Conservation (phyloP, 768 basidiomycete species). For the Holtermannia corniformis region DNA sequence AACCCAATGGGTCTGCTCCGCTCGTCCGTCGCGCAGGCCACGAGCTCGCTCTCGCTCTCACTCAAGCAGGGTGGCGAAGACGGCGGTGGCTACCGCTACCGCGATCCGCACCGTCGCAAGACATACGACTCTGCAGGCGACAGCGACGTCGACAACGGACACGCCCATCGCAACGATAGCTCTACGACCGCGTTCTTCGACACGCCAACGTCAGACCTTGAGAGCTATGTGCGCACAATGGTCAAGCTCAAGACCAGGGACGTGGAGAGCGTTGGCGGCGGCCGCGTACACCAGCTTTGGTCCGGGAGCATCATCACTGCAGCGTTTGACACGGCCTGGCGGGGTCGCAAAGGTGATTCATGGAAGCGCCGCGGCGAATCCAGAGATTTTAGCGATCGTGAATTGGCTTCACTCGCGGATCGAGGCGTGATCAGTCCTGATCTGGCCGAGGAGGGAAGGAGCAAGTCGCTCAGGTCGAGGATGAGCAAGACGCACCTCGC, state of each 20-base stretch:
- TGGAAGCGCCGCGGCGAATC: neutral
- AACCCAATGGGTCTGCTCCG: conserved; percentile 16
- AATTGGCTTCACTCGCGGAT: neutral
- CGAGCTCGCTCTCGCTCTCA: conserved; percentile 18
- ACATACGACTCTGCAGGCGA: conserved; percentile 5
- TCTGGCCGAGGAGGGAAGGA: neutral
- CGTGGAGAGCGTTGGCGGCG: neutral
- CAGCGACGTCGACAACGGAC: neutral
- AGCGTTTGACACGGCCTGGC: neutral
- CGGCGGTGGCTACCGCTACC: conserved; percentile 14
- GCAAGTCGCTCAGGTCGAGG: neutral
- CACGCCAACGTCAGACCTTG: neutral
- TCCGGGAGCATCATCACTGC: neutral
- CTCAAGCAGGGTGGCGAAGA: conserved; percentile 29
- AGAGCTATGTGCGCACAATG: neutral
- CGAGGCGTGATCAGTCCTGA: too few relatives aligned
- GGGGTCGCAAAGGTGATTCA: neutral
- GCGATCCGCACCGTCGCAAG: conserved; percentile 27
- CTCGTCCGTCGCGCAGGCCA: conserved; percentile 28
- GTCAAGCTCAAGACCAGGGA: neutral
- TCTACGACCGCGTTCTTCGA: neutral
- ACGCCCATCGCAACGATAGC: neutral
- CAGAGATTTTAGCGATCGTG: neutral
- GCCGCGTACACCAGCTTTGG: neutral
- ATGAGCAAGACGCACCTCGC: neutral